A percentile compares a stretch with the other conserved stretches of the same genome.
Evolutionary conservation across 352 stramenopile genomes (phyloP).

Genomic region (Globisporangium solare): DNA sequence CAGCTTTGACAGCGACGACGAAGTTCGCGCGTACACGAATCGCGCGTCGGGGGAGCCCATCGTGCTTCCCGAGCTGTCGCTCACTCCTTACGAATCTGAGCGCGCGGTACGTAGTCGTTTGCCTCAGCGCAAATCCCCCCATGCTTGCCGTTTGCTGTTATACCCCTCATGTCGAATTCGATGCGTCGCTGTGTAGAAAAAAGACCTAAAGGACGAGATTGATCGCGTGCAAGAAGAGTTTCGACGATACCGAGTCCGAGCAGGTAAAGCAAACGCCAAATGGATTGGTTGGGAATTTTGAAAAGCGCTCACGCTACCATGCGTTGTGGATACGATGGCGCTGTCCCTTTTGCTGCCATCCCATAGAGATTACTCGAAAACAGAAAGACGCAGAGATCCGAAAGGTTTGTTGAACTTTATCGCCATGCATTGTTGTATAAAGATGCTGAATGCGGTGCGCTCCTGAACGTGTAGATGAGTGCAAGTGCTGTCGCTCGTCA

Average conservation of each 20-base stretch:
- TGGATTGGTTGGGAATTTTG: too few relatives aligned
- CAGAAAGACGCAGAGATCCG: constrained; percentile 85
- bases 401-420: constrained; percentile 68
- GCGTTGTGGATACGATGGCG: background rate
- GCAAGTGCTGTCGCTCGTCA: constrained; percentile 69
- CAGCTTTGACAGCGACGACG: constrained; percentile 51
- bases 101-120: constrained; percentile 40
- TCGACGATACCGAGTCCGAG: constrained; percentile 78
- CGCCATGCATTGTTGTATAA: too few relatives aligned
- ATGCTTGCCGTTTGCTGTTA: background rate
- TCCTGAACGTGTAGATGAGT: constrained; percentile 51
- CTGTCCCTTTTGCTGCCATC: too few relatives aligned
- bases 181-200: constrained; percentile 42
- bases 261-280: constrained; percentile 23
- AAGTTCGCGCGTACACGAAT: constrained; percentile 57
- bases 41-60: constrained; percentile 61
- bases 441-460: too few relatives aligned
- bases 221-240: constrained; percentile 86
- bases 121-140: background rate
- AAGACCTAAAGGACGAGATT: constrained; percentile 75
- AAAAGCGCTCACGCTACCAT: too few relatives aligned
- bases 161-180: background rate
- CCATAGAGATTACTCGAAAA: constrained; percentile 80
- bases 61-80: constrained; percentile 50
- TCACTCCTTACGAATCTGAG: constrained; percentile 71